Percentiles rank a stretch among this genome's conserved stretches.
phyloP scores from a whole-genome alignment of 139 green algal genomes.

The Chlamydomonas schloesseri region DNA sequence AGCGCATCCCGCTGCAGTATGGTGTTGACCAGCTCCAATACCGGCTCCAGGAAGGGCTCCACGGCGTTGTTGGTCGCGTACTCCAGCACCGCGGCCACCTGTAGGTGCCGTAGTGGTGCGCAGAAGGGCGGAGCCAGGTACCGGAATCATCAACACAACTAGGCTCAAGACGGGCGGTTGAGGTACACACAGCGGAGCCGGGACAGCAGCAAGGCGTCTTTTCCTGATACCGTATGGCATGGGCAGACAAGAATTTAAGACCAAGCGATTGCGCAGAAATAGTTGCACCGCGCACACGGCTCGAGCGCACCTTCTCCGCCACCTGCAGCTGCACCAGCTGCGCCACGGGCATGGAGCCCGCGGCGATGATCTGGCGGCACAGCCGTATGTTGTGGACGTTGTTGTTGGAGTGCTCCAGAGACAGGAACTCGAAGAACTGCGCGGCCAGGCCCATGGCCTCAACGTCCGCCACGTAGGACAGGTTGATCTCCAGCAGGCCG shows the following conservation, averaged over 20 bases:
- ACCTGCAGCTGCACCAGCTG: conserved; percentile 58
- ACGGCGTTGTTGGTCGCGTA: conserved; percentile 89
- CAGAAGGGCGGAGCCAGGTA: no score
- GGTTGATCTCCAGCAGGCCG: conserved; percentile 70
- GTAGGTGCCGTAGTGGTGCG: no score
- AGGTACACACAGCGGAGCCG: no score
- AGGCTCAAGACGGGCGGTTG: no score
- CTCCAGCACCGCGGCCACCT: conserved; percentile 80
- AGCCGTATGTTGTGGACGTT: conserved; percentile 95
- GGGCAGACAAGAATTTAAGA: no score
- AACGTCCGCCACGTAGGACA: conserved; percentile 62
- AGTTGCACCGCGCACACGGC: no score
- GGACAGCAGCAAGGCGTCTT: no score
- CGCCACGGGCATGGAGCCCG: conserved; percentile 45
- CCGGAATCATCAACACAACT: no score
- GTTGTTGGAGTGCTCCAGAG: conserved; percentile 91
- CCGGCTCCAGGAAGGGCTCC: conserved; percentile 88
- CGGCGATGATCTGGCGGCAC: conserved; percentile 78
- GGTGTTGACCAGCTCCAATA: conserved; percentile 77
- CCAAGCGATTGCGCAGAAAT: no score
- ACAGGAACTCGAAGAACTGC: conserved; percentile 90
- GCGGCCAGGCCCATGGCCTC: conserved; percentile 71
- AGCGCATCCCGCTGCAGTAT: conserved; percentile 55
- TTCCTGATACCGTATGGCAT: no score
- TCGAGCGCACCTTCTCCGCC: conserved; percentile 53